A percentile compares a stretch with the other conserved stretches of the same genome.
phyloP scores from a whole-genome alignment of 345 rosid species.

The Eucalyptus paniculata region DNA sequence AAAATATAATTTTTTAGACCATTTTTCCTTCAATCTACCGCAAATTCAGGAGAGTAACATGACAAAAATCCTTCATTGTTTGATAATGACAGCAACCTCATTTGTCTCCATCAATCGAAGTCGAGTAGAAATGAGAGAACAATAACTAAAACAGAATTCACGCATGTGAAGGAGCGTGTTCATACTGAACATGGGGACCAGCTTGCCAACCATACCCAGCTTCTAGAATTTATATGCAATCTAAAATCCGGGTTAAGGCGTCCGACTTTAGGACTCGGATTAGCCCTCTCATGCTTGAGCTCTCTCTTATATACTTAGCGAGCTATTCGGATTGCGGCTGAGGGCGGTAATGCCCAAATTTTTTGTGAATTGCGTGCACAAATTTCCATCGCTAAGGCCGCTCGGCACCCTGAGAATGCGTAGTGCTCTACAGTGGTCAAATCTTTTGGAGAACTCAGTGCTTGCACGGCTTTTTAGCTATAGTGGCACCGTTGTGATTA shows the following conservation, averaged over 20 bases:
- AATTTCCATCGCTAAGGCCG: not conserved
- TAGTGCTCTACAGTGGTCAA: not conserved
- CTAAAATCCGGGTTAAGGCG: not conserved
- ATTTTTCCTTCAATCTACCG: not conserved
- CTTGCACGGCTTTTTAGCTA: not conserved
- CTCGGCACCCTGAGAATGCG: not conserved
- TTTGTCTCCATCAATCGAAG: not conserved
- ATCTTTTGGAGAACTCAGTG: not conserved
- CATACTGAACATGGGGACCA: not conserved
- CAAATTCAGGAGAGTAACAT: not conserved
- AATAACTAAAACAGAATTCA: not conserved
- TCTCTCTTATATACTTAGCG: not conserved
- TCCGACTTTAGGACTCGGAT: not conserved
- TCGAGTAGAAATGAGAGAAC: not conserved
- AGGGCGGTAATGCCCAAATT: not conserved
- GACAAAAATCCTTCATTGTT: not conserved
- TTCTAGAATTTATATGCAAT: not conserved
- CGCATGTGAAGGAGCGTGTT: not conserved
- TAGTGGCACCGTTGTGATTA: not conserved
- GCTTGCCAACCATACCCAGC: not conserved
- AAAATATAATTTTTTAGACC: rapidly evolving
- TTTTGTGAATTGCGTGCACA: not conserved
- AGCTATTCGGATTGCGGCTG: not conserved
- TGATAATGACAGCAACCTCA: not conserved
- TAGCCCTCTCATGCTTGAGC: not conserved